phyloP scores from a whole-genome alignment of 2,329 filamentous ascomycete species.

The Fusarium sp. region DNA sequence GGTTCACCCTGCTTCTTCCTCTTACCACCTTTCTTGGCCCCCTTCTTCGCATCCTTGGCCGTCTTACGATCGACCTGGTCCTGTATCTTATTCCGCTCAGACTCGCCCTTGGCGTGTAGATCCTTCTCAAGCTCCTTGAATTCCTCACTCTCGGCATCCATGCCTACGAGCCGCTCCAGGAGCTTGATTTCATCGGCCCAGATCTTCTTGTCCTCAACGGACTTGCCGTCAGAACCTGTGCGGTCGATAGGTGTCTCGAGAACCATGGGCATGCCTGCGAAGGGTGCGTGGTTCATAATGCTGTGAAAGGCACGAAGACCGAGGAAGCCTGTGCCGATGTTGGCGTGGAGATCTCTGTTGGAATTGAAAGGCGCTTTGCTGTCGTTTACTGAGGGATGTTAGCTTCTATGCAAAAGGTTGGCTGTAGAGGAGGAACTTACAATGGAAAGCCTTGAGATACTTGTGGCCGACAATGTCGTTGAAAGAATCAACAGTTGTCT shows the following conservation, averaged over 20 bases:
- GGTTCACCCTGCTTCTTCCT: conserved; percentile 55
- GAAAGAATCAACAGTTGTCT: conserved; percentile 80
- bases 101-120: conserved; percentile 75
- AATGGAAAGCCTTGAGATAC: conserved; percentile 87
- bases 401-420: neutral
- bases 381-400: conserved; percentile 77
- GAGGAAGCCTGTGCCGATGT: conserved; percentile 95
- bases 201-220: conserved; percentile 81
- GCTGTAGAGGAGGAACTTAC: conserved; percentile 47
- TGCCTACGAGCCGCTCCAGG: conserved; percentile 87
- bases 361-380: conserved; percentile 90
- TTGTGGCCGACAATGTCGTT: conserved; percentile 80
- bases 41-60: conserved; percentile 66
- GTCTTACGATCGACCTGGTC: conserved; percentile 83
- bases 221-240: conserved; percentile 73
- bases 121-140: conserved; percentile 76
- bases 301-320: conserved; percentile 92
- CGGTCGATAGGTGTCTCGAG: conserved; percentile 95
- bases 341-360: conserved; percentile 90
- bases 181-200: conserved; percentile 97
- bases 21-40: conserved; percentile 50
- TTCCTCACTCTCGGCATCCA: conserved; percentile 80
- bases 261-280: conserved; percentile 88
- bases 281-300: conserved; percentile 83
- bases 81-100: conserved; percentile 80